A percentile compares a stretch with the other conserved stretches of the same genome.
Conservation (phyloP, 2,329 filamentous ascomycete genomes). For the Colletotrichum paranaense region DNA sequence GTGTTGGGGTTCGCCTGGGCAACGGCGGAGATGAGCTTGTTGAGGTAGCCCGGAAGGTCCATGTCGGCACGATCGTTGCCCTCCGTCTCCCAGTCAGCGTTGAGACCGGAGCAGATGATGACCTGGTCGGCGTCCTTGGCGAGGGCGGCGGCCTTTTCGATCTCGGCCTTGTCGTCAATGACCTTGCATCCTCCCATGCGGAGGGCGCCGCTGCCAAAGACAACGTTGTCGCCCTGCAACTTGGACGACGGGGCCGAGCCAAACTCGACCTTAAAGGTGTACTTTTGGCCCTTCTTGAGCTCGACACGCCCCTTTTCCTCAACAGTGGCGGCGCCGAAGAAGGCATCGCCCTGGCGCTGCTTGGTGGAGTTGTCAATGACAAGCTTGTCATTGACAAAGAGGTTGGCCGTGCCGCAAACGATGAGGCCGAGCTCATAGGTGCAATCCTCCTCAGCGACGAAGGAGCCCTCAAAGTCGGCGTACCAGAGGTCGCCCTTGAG, state of each 20-base stretch:
- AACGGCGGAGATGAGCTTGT: slow-evolving; percentile 75
- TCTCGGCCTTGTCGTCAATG: slow-evolving; percentile 67
- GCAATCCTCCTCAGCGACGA: slow-evolving; percentile 69
- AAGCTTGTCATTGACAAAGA: slow-evolving; percentile 71
- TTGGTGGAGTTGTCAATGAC: slow-evolving; percentile 75
- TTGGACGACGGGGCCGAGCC: slow-evolving; percentile 69
- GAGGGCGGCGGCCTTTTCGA: slow-evolving; percentile 73
- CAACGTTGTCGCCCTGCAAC: slow-evolving; percentile 59
- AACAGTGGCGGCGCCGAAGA: slow-evolving; percentile 72
- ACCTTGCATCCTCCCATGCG: slow-evolving; percentile 71
- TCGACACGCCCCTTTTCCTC: slow-evolving; percentile 71
- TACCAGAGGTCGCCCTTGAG: slow-evolving; percentile 66
- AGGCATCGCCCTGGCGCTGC: slow-evolving; percentile 70
- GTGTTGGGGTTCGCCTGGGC: slow-evolving; percentile 72
- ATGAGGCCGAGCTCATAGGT: slow-evolving; percentile 75
- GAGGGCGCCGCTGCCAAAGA: slow-evolving; percentile 70
- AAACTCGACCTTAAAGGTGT: slow-evolving; percentile 70
- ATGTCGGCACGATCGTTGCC: slow-evolving; percentile 79
- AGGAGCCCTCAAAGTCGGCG: slow-evolving; percentile 69
- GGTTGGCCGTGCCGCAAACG: slow-evolving; percentile 73
- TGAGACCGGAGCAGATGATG: slow-evolving; percentile 78
- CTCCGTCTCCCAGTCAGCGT: slow-evolving; percentile 80
- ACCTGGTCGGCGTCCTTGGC: slow-evolving; percentile 81
- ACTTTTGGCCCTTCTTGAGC: slow-evolving; percentile 69
- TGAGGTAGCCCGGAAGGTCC: slow-evolving; percentile 75